Conservation (phyloP, 768 basidiomycete species). For the Mycena vulgaris region DNA sequence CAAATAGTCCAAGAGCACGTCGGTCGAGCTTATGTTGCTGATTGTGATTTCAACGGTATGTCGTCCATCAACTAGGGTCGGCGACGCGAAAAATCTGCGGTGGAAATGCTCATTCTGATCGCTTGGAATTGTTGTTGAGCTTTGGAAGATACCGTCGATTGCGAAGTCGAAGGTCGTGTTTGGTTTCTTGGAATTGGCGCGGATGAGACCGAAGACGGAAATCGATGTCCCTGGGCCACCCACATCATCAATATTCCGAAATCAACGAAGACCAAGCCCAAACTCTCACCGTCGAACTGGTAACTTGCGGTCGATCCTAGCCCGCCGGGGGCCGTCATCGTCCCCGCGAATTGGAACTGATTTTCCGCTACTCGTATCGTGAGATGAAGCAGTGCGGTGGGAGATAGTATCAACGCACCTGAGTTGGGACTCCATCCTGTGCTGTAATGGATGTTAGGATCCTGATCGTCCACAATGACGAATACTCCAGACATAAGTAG, state of each 20-base stretch:
- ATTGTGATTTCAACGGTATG: conserved; percentile 6
- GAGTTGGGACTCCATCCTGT: neutral
- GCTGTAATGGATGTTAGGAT: conserved; percentile 2
- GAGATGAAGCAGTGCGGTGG: neutral
- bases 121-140: neutral
- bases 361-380: neutral
- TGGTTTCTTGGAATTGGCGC: neutral
- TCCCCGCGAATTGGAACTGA: neutral
- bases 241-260: no score
- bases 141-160: neutral
- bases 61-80: neutral
- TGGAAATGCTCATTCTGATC: neutral
- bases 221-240: neutral
- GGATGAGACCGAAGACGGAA: neutral
- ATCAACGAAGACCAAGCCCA: neutral
- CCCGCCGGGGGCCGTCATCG: neutral
- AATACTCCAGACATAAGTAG: conserved; percentile 15
- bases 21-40: neutral
- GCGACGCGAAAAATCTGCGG: neutral
- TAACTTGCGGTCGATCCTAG: neutral
- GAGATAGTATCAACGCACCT: neutral
- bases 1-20: conserved; percentile 8
- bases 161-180: neutral
- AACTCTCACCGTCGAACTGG: no score
- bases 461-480: conserved; percentile 17